Conservation (phyloP, 257 asterid genomes). For the Rhazya stricta region DNA sequence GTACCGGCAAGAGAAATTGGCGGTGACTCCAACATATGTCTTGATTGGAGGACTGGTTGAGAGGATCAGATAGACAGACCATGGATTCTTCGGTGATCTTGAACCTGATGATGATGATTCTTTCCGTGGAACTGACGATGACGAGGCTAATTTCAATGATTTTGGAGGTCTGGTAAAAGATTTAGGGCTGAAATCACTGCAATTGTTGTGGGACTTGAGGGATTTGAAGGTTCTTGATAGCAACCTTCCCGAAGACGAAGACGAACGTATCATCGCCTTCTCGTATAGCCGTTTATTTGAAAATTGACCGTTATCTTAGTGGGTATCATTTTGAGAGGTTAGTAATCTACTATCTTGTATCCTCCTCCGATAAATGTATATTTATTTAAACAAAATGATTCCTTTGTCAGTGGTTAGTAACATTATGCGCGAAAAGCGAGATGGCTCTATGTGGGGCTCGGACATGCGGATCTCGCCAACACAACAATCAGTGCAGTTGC, state of each 20-base stretch:
- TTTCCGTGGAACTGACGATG: not conserved
- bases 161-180: slow-evolving; percentile 17
- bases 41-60: slow-evolving; percentile 70
- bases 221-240: slow-evolving; percentile 60
- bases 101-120: slow-evolving; percentile 26
- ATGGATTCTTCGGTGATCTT: slow-evolving; percentile 26
- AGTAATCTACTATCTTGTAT: too few species aligned
- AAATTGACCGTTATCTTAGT: not conserved
- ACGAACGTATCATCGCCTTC: slow-evolving; percentile 23
- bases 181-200: slow-evolving; percentile 1
- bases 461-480: too few species aligned
- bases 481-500: too few species aligned
- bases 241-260: not conserved
- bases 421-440: too few species aligned
- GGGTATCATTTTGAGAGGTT: too few species aligned
- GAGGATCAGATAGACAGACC: slow-evolving; percentile 74
- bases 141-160: slow-evolving; percentile 8
- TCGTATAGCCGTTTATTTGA: not conserved
- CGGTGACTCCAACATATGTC: slow-evolving; percentile 82
- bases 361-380: too few species aligned
- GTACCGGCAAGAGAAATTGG: slow-evolving; percentile 73
- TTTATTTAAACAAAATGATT: too few species aligned
- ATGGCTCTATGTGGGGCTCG: too few species aligned
- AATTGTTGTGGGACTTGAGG: slow-evolving; percentile 37
- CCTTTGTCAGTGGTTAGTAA: too few species aligned